Conservation (phyloP, 2,329 filamentous ascomycete species). For the Sporothrix globosa region DNA sequence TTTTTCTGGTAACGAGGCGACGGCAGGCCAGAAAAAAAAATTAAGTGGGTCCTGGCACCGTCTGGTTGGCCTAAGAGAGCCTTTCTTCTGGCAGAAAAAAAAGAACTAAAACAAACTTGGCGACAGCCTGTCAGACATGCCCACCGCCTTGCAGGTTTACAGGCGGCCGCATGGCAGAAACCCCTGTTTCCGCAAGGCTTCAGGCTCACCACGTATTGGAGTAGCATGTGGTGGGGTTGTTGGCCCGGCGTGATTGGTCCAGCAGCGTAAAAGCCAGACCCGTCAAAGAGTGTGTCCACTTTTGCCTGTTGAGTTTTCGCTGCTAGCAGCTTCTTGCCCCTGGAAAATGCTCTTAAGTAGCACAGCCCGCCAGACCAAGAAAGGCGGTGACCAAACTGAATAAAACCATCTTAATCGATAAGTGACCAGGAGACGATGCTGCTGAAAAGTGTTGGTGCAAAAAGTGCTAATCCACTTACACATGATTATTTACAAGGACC, state of each 20-base stretch:
- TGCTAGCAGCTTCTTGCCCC: slow-evolving; percentile 23
- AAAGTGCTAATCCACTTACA: not conserved
- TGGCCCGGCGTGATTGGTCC: slow-evolving; percentile 16
- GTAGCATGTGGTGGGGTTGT: slow-evolving; percentile 15
- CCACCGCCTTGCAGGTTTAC: slow-evolving; percentile 12
- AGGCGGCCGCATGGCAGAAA: slow-evolving; percentile 23
- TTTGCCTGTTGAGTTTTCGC: slow-evolving; percentile 10
- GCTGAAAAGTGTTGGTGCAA: not conserved
- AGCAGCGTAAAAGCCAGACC: not conserved
- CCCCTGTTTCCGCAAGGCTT: slow-evolving; percentile 16
- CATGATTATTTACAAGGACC: not conserved
- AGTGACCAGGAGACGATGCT: slow-evolving; percentile 30
- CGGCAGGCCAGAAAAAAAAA: slow-evolving; percentile 34
- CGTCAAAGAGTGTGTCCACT: slow-evolving; percentile 15
- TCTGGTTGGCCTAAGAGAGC: slow-evolving; percentile 36
- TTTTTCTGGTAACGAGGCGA: slow-evolving; percentile 18
- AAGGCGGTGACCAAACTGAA: slow-evolving; percentile 4
- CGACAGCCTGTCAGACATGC: not conserved
- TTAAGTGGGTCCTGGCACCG: slow-evolving; percentile 30
- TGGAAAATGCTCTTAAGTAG: not conserved
- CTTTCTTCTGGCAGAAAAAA: slow-evolving; percentile 23
- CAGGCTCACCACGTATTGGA: slow-evolving; percentile 27
- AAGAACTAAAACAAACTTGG: not conserved
- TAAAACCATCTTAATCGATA: slow-evolving; percentile 33
- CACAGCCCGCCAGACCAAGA: slow-evolving; percentile 10